Evolutionary conservation across 305 asterid genomes (phyloP).

Genomic region (Fraxinus floribunda): DNA sequence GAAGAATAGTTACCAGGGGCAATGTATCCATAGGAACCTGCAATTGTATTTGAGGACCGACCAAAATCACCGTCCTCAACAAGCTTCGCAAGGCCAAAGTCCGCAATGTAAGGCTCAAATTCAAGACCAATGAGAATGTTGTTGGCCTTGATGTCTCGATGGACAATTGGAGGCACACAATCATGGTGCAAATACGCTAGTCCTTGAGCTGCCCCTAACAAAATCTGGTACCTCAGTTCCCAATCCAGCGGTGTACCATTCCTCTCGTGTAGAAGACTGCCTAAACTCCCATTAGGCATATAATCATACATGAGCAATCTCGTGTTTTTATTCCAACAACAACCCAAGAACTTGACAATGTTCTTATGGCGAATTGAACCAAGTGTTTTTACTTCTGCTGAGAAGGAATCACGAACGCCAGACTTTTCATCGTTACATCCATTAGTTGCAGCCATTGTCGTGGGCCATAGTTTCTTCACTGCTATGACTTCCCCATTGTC

Average conservation of each 20-base stretch:
- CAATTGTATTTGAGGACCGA: slow-evolving; percentile 66
- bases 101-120: slow-evolving; percentile 85
- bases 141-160: slow-evolving; percentile 78
- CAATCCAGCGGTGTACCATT: slow-evolving; percentile 56
- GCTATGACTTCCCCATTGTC: slow-evolving; percentile 69
- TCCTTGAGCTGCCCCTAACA: slow-evolving; percentile 77
- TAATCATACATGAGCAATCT: slow-evolving; percentile 80
- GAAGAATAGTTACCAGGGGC: slow-evolving; percentile 62
- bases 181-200: slow-evolving; percentile 79
- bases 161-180: slow-evolving; percentile 76
- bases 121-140: slow-evolving; percentile 74
- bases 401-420: slow-evolving; percentile 68
- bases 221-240: slow-evolving; percentile 69
- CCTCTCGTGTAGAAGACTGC: slow-evolving; percentile 63
- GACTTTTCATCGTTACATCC: slow-evolving; percentile 27
- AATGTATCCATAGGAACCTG: slow-evolving; percentile 84
- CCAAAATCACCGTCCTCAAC: slow-evolving; percentile 64
- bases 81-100: slow-evolving; percentile 79
- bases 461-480: slow-evolving; percentile 78
- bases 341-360: slow-evolving; percentile 76
- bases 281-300: slow-evolving; percentile 85
- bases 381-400: slow-evolving; percentile 73
- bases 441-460: slow-evolving; percentile 32
- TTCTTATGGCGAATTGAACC: slow-evolving; percentile 81
- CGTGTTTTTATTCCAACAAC: slow-evolving; percentile 69